Base-by-base conservation (phyloP, 1,139 yeast genomes). In the Saccharomyces hybrid region DNA sequence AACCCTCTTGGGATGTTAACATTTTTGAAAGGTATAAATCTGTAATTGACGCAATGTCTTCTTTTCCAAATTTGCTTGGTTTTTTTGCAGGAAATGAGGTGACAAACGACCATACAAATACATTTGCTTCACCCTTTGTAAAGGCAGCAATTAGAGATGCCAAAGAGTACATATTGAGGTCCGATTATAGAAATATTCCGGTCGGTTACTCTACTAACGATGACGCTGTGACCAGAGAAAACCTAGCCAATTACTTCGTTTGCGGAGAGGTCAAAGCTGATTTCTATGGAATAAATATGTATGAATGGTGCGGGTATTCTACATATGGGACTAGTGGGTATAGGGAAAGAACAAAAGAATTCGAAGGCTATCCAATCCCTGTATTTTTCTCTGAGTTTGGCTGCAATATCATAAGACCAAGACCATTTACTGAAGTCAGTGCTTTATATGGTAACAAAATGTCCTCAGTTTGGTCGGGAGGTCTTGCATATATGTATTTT, bases 391-490 rank as follows among this genome's bases (percentile, higher is more conserved):
- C 84, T 53, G 87, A 82, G 60, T 82, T 77, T 70, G 86, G 86
- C 5, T 82, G 87, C 64, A 82, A 82, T 61, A 31, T 65, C 3
- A 72, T 75, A 16, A 69, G 75, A 54, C 84, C 84, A 26, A 71
- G 86, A 52, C 85, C 85, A 1, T 82, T 82, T 60, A 80, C 84
- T 46, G 96, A 88, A 71, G 83, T 87, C 51, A 81, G 75, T 42
- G 79, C 87, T 48, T 67, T 85, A 25, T 85, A 76, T 72, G 75
- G 83, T 47, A 69, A 75, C 54, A 75, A 83, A 52, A 85, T 85
- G 93, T 79, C 87, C 42, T 81, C 77, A 56, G 89, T 86, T 51
- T 88, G 96, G 95, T 88, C 96, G 47, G 96, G 96, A 60, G 96
- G 96, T 64, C 82, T 88, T 66, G 96, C 85, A 34, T 88, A 88